Evolutionary conservation across 2,329 filamentous ascomycete genomes (phyloP).

Genomic region (Hypoxylon sp.): DNA sequence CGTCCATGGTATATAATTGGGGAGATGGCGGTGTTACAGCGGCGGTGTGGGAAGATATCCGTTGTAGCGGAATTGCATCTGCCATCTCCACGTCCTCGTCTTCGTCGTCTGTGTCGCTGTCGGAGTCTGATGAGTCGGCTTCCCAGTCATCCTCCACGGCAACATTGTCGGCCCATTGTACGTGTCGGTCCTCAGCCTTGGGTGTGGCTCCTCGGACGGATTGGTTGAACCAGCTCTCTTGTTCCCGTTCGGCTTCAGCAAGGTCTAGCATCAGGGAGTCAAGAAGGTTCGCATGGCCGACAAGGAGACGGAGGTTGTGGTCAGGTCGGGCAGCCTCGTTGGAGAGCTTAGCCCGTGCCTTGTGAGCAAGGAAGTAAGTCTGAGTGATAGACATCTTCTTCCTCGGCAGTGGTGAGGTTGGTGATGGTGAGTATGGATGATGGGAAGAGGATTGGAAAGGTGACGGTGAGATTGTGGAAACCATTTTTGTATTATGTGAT

Average conservation of each 20-base stretch:
- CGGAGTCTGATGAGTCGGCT: conserved; percentile 72
- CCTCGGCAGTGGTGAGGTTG: conserved; percentile 66
- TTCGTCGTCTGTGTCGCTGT: conserved; percentile 63
- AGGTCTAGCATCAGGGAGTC: conserved; percentile 94
- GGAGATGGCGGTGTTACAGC: conserved; percentile 51
- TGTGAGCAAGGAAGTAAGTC: conserved; percentile 98
- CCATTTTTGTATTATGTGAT: conserved; percentile 55
- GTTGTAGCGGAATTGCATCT: conserved; percentile 63
- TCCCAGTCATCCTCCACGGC: conserved; percentile 81
- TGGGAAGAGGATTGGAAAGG: conserved; percentile 52
- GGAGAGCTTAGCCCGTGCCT: conserved; percentile 95
- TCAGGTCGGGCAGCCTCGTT: conserved; percentile 90
- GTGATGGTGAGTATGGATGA: conserved; percentile 53
- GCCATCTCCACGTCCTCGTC: conserved; percentile 73
- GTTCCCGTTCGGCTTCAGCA: conserved; percentile 92
- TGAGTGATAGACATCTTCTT: conserved; percentile 98
- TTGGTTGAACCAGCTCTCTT: conserved; percentile 98
- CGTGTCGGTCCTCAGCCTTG: conserved; percentile 75
- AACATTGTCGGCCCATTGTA: conserved; percentile 89
- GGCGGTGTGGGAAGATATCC: conserved; percentile 59
- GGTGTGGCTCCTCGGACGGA: conserved; percentile 83
- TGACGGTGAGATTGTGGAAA: conserved; percentile 52
- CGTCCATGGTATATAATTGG: conserved; percentile 57
- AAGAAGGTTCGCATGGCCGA: conserved; percentile 98
- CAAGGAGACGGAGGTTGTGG: conserved; percentile 94